A percentile compares a stretch with the other conserved stretches of the same genome.
phyloP scores from a whole-genome alignment of 176 grass and related monocot genomes.

The Oryza punctata region DNA sequence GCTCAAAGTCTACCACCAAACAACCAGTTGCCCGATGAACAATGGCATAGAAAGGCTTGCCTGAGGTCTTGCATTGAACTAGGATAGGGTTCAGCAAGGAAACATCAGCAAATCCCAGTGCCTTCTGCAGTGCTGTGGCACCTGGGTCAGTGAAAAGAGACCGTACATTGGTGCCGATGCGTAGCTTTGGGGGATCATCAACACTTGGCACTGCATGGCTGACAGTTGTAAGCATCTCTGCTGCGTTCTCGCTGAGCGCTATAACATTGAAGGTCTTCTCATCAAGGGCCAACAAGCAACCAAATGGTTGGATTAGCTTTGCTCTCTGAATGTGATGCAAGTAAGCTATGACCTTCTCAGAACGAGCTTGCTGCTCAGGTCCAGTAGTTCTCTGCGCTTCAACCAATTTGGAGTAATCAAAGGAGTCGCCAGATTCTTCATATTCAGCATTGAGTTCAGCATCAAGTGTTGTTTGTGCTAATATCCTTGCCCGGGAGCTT shows the following conservation, averaged over 20 bases:
- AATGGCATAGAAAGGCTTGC: slow-evolving; percentile 91
- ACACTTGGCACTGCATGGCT: slow-evolving; percentile 75
- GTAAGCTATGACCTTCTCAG: slow-evolving; percentile 84
- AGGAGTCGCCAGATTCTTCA: slow-evolving; percentile 75
- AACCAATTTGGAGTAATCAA: slow-evolving; percentile 87
- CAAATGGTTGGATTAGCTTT: slow-evolving; percentile 79
- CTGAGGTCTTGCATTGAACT: slow-evolving; percentile 84
- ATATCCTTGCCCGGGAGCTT: slow-evolving; percentile 65
- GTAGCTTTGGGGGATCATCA: slow-evolving; percentile 56
- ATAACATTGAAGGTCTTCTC: slow-evolving; percentile 75
- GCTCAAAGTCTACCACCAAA: slow-evolving; percentile 85
- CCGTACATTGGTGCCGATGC: slow-evolving; percentile 66
- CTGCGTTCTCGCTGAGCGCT: slow-evolving; percentile 76
- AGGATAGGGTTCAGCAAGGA: slow-evolving; percentile 87
- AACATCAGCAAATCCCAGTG: slow-evolving; percentile 71
- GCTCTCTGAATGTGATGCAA: slow-evolving; percentile 86
- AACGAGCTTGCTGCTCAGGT: slow-evolving; percentile 29
- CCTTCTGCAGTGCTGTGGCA: slow-evolving; percentile 72
- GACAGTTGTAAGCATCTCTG: slow-evolving; percentile 81
- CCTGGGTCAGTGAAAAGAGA: slow-evolving; percentile 76
- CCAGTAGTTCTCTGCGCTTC: slow-evolving; percentile 35
- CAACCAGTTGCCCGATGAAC: slow-evolving; percentile 81
- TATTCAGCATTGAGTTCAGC: slow-evolving; percentile 82
- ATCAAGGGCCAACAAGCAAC: slow-evolving; percentile 84
- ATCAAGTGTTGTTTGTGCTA: slow-evolving; percentile 86